Base-by-base conservation (phyloP, 1,139 yeast species). In the Geotrichum siamense region DNA sequence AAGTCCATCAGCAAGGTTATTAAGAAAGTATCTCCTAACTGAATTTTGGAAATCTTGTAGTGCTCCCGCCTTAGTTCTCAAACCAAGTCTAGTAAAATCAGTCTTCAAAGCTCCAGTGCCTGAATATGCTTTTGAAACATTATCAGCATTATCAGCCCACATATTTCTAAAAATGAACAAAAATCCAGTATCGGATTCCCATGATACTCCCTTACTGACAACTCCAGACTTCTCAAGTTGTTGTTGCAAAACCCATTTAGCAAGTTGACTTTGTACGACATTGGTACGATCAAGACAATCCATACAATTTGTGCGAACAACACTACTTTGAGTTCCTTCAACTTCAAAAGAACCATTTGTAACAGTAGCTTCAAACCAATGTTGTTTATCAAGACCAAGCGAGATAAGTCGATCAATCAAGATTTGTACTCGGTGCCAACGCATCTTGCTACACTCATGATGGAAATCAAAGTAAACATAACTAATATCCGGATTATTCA, bases 61-160 rank as follows among this genome's bases (percentile, higher is more conserved):
- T 0, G 96, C 95, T 43, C 99, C 98, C 39, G 60, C 51, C 55
- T 77, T 76, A 10, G 97, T 91, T 62, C 98, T 81, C 56, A 76
- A 74, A 49, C 98, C 98, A 3, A 95, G 82, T 62, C 98, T 75
- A 1, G 98, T 93, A 63, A 83, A 93, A 62, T 91, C 98, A 0
- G 96, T 89, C 68, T 91, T 93, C 59, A 91, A 74, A 2, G 98
- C 98, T 36, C 97, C 96, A 3, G 99, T 93, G 37, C 98, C 97
- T 3, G 96, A 86, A 65, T 91, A 91, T 2, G 96, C 80, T 51
- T 75, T 72, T 41, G 94, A 82, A 16, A 91, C 96, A 15, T 84
- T 89, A 64, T 91, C 96, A 5, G 98, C 99, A 63, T 91, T 91
- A 63, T 91, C 98, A 17, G 97, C 97, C 99, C 98, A 91, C 53